Percentiles rank a stretch among this genome's conserved stretches.
Evolutionary conservation across 495 filamentous ascomycete species (phyloP).

Genomic region (Hypoxylon crocopeplum): DNA sequence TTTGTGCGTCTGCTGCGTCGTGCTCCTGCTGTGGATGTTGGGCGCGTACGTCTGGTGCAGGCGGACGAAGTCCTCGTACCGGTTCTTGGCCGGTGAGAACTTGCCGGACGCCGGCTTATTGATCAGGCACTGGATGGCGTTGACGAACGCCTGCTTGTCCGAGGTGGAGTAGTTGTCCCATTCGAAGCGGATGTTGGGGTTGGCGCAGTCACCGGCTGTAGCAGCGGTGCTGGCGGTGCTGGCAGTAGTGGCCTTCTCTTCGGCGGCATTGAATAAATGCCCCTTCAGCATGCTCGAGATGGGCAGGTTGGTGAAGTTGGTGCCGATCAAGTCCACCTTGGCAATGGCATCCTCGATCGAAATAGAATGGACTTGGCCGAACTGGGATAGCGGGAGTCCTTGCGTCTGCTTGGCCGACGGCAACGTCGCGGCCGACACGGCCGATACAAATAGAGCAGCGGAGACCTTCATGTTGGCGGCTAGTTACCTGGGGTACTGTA

Average conservation of each 20-base stretch:
- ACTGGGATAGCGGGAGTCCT: conserved; percentile 32
- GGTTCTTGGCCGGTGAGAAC: conserved; percentile 58
- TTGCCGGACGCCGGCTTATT: conserved; percentile 48
- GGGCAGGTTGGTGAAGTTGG: conserved; percentile 38
- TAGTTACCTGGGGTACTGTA: conserved; percentile 13
- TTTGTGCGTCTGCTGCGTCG: conserved; percentile 53
- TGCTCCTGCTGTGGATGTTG: conserved; percentile 64
- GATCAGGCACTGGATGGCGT: conserved; percentile 62
- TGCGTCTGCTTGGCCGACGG: conserved; percentile 16
- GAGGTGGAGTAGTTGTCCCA: conserved; percentile 43
- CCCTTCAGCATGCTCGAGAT: conserved; percentile 15
- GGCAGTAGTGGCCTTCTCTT: neutral
- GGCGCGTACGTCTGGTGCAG: conserved; percentile 69
- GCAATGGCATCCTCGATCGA: conserved; percentile 25
- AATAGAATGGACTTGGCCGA: conserved; percentile 35
- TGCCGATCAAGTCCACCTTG: conserved; percentile 33
- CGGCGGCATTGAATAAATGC: neutral
- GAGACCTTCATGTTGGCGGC: conserved; percentile 39
- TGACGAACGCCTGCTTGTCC: conserved; percentile 56
- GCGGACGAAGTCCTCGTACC: conserved; percentile 71
- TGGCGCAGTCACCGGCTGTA: conserved; percentile 31
- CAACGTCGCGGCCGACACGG: conserved; percentile 37
- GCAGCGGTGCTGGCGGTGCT: conserved; percentile 8
- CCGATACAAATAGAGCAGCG: conserved; percentile 36
- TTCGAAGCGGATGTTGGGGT: conserved; percentile 42